phyloP scores from a whole-genome alignment of 2,329 filamentous ascomycete species.

The Ascosphaera apis region DNA sequence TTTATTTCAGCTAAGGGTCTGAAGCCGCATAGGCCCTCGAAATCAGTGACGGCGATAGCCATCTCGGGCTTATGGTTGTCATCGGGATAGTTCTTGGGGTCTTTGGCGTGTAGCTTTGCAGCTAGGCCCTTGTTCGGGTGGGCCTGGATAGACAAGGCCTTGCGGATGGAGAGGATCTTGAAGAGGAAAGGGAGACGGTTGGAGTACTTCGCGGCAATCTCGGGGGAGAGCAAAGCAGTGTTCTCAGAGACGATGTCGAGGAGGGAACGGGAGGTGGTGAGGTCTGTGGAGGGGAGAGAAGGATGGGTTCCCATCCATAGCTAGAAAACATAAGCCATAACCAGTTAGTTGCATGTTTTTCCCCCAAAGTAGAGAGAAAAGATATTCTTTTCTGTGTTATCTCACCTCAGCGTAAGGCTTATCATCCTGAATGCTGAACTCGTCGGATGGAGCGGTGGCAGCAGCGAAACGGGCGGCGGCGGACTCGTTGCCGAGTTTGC shows the following conservation, averaged over 20 bases:
- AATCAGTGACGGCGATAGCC: conserved; percentile 91
- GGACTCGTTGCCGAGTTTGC: conserved; percentile 71
- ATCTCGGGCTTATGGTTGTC: conserved; percentile 99
- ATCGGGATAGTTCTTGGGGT: conserved; percentile 90
- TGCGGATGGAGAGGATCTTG: conserved; percentile 91
- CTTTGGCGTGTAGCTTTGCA: conserved; percentile 61
- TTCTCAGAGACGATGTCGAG: conserved; percentile 78
- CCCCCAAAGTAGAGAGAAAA: background rate
- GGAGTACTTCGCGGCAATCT: conserved; percentile 52
- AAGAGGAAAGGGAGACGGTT: conserved; percentile 83
- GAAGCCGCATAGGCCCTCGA: conserved; percentile 92
- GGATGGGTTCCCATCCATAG: conserved; percentile 99
- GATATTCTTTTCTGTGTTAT: too few relatives aligned
- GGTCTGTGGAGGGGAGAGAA: conserved; percentile 78
- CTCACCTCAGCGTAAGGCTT: conserved; percentile 83
- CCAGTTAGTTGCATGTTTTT: background rate
- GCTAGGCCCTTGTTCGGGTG: conserved; percentile 92
- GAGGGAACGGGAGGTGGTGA: conserved; percentile 61
- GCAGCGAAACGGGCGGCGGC: conserved; percentile 75
- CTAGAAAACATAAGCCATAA: conserved; percentile 24
- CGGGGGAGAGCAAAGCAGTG: conserved; percentile 51
- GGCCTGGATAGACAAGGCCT: conserved; percentile 90
- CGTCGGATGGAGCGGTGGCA: conserved; percentile 55
- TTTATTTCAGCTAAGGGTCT: conserved; percentile 66
- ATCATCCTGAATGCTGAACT: conserved; percentile 57